Conservation (phyloP, 352 stramenopile species). For the Peronospora farinosa region DNA sequence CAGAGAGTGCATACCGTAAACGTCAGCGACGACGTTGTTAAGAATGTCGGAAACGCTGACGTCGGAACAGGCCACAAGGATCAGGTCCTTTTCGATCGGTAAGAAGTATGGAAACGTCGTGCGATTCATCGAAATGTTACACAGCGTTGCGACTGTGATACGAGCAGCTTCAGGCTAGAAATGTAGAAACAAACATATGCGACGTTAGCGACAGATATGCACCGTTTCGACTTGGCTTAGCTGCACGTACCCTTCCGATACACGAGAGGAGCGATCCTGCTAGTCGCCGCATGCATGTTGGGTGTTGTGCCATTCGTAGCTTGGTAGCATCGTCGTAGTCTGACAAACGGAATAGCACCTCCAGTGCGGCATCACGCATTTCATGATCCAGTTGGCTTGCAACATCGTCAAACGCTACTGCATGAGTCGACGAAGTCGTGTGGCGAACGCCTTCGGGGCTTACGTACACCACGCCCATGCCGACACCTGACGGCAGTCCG, state of each 20-base stretch:
- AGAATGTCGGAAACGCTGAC: conserved; percentile 73
- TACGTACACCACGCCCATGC: conserved; percentile 77
- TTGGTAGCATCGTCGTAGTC: conserved; percentile 56
- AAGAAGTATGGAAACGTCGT: conserved; percentile 72
- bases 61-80: conserved; percentile 67
- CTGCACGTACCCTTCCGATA: conserved; percentile 50
- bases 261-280: conserved; percentile 56
- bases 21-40: conserved; percentile 73
- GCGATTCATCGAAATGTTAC: conserved; percentile 74
- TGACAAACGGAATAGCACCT: conserved; percentile 69
- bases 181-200: conserved; percentile 6
- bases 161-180: conserved; percentile 62
- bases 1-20: conserved; percentile 80
- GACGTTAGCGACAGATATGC: conserved; percentile 1
- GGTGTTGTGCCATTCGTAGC: conserved; percentile 62
- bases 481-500: conserved; percentile 51
- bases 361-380: conserved; percentile 64
- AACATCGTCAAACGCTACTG: conserved; percentile 35
- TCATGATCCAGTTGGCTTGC: conserved; percentile 58
- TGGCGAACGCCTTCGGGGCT: conserved; percentile 59
- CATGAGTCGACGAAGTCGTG: conserved; percentile 27
- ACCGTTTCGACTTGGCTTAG: background rate
- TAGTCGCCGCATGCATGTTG: conserved; percentile 52
- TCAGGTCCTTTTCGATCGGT: conserved; percentile 69
- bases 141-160: conserved; percentile 60